Conservation (phyloP, 495 filamentous ascomycete species). For the Aspergillus bridgeri region DNA sequence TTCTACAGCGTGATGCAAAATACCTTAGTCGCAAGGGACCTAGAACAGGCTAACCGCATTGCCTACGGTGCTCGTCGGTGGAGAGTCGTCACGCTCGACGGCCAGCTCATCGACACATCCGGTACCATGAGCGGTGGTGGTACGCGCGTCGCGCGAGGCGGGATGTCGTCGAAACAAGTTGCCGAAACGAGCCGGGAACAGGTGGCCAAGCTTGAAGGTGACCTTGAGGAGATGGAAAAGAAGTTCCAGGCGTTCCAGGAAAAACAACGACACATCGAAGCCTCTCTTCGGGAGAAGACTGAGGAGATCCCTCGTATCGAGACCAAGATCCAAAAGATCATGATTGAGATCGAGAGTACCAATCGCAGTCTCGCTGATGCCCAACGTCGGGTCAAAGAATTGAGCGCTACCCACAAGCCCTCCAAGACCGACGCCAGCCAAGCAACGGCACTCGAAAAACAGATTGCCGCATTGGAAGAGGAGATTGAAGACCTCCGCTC, state of each 20-base stretch:
- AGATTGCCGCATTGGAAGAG: conserved; percentile 66
- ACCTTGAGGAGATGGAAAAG: conserved; percentile 80
- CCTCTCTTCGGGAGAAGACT: conserved; percentile 65
- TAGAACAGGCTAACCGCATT: conserved; percentile 91
- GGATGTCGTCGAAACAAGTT: conserved; percentile 93
- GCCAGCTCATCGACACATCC: conserved; percentile 92
- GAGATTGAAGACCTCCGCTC: conserved; percentile 76
- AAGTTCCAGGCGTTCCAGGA: conserved; percentile 77
- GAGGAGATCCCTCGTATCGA: conserved; percentile 80
- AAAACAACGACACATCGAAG: conserved; percentile 72
- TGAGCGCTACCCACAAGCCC: conserved; percentile 72
- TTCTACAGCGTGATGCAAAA: conserved; percentile 93
- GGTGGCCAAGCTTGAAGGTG: conserved; percentile 77
- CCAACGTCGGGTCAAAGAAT: conserved; percentile 76
- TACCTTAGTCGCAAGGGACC: conserved; percentile 87
- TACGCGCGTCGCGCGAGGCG: conserved; percentile 77
- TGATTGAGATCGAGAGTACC: conserved; percentile 83
- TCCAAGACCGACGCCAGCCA: conserved; percentile 73
- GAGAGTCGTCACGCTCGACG: conserved; percentile 93
- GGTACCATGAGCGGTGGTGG: conserved; percentile 99
- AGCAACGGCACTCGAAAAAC: conserved; percentile 66
- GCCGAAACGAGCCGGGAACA: conserved; percentile 82
- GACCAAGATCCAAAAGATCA: conserved; percentile 87
- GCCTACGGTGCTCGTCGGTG: conserved; percentile 89
- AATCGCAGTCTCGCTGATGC: conserved; percentile 81